phyloP scores from a whole-genome alignment of 208 protist genomes.

The Crithidia expoeki region DNA sequence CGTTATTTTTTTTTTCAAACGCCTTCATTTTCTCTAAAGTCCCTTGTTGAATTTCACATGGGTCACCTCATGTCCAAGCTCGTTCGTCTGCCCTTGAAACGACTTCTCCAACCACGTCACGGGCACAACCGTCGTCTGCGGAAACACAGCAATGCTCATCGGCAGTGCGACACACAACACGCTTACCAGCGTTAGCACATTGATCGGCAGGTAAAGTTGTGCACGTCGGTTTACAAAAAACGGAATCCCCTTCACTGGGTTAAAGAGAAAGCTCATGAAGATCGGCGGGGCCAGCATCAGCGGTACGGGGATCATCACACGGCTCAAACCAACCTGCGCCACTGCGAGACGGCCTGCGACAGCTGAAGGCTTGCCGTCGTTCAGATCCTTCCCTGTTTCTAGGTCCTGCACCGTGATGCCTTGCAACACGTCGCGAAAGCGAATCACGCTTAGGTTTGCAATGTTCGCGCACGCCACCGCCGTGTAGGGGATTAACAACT shows the following conservation, averaged over 20 bases:
- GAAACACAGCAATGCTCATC: constrained; percentile 62
- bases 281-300: constrained; percentile 77
- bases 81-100: constrained; percentile 45
- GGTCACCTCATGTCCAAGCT: constrained; percentile 37
- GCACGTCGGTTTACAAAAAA: constrained; percentile 43
- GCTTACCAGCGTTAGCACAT: constrained; percentile 48
- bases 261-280: constrained; percentile 60
- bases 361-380: constrained; percentile 47
- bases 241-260: constrained; percentile 30
- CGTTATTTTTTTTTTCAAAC: no score
- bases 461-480: constrained; percentile 81
- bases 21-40: constrained; percentile 31
- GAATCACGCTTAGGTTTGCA: constrained; percentile 81
- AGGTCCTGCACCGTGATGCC: constrained; percentile 75
- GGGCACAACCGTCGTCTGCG: constrained; percentile 51
- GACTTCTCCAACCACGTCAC: constrained; percentile 42
- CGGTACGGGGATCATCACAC: constrained; percentile 66
- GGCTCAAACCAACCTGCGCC: constrained; percentile 70
- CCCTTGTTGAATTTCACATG: constrained; percentile 61
- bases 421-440: constrained; percentile 65
- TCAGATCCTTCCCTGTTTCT: constrained; percentile 54
- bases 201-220: constrained; percentile 50
- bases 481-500: constrained; percentile 71
- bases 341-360: constrained; percentile 68
- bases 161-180: constrained; percentile 58